Percentiles rank a stretch among this genome's conserved stretches.
These are phyloP conservation scores for Quercus glauca DNA, from an alignment of 306 rosid species.

Conservation along the genomic window DNA sequence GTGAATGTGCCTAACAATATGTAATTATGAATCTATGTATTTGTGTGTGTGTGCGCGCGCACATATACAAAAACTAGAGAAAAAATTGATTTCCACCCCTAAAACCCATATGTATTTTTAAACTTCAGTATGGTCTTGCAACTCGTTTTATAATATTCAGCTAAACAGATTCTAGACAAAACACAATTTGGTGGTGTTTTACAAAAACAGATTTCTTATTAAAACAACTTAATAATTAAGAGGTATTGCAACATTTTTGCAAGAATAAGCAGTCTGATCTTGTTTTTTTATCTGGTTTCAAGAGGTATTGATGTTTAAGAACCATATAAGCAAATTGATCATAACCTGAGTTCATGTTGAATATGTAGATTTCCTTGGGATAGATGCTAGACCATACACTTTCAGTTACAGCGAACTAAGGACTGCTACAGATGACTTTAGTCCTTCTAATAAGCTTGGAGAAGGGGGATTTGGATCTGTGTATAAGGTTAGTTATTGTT, in stretches of 20 bases:
- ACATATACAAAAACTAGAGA: not conserved
- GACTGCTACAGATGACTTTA: conserved; percentile 66
- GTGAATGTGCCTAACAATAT: not conserved
- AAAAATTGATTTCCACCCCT: not conserved
- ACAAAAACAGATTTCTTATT: not conserved
- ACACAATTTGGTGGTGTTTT: not conserved
- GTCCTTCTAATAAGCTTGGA: conserved; percentile 58
- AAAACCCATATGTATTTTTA: not conserved
- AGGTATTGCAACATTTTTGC: not conserved
- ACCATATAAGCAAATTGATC: not conserved
- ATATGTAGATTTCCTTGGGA: conserved; percentile 60
- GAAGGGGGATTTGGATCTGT: conserved; percentile 95
- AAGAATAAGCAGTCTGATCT: not conserved
- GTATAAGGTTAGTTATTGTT: conserved; percentile 43
- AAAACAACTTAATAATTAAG: not conserved
- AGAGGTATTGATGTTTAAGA: not conserved
- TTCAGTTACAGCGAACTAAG: conserved; percentile 59
- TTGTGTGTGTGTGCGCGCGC: not conserved
- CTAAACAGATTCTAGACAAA: not conserved
- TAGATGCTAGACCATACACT: conserved; percentile 65
- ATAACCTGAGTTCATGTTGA: conserved; percentile 18
- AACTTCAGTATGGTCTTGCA: not conserved
- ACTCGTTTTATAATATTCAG: not conserved
- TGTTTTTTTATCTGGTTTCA: not conserved
- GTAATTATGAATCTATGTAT: not conserved